These are phyloP conservation scores for Trichoderma lentiforme DNA, from an alignment of 2,329 filamentous ascomycete genomes.

Conservation along the genomic window DNA sequence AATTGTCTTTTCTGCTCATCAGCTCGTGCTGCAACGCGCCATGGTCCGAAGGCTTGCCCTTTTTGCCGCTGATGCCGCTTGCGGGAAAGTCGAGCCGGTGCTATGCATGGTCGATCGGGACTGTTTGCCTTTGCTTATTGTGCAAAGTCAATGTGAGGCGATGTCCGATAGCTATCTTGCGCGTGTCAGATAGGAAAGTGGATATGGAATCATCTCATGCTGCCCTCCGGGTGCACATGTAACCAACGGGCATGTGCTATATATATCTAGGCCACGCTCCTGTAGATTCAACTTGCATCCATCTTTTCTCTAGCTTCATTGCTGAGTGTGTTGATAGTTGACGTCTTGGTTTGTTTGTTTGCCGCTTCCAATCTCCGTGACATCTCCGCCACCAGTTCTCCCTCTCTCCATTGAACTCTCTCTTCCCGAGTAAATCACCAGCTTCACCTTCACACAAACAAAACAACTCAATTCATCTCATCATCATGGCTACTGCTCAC, in stretches of 20 bases:
- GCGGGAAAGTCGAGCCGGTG: conserved; percentile 1
- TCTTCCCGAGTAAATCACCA: neutral
- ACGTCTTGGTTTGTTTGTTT: neutral
- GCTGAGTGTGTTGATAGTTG: neutral
- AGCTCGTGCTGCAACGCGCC: neutral
- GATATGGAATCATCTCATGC: neutral
- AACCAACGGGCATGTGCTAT: neutral
- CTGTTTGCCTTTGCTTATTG: neutral
- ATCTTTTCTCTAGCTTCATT: neutral
- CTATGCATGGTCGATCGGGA: neutral
- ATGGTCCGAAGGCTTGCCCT: neutral
- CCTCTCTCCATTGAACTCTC: neutral
- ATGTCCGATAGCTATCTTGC: conserved; percentile 3
- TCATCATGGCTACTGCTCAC: conserved; percentile 45
- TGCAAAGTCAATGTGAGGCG: neutral
- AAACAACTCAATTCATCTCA: conserved; percentile 17
- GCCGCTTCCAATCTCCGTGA: neutral
- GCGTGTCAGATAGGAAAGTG: neutral
- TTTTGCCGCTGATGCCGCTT: conserved; percentile 15
- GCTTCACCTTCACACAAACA: neutral
- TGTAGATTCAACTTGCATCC: neutral
- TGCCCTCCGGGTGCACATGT: neutral
- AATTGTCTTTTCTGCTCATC: neutral
- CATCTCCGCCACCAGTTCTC: neutral
- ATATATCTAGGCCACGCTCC: neutral